A percentile compares a stretch with the other conserved stretches of the same genome.
Evolutionary conservation across 352 stramenopile species (phyloP).

Genomic region (Pythium brachiatum): DNA sequence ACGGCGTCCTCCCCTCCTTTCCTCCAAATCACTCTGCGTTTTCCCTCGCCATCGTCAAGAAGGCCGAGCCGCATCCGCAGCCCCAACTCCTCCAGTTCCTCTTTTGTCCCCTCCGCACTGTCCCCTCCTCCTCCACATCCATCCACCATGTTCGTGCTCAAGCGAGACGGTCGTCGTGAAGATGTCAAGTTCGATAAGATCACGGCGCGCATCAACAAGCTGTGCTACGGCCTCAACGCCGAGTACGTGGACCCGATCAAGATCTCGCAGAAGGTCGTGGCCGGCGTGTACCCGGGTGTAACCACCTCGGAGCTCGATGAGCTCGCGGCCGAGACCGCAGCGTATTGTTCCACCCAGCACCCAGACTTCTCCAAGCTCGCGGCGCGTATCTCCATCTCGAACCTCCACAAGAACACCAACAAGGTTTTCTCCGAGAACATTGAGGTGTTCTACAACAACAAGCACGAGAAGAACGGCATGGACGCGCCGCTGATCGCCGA

Average conservation of each 20-base stretch:
- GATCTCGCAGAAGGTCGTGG: conserved; percentile 99
- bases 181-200: conserved; percentile 99
- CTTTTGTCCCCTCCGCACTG: neutral
- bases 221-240: conserved; percentile 98
- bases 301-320: conserved; percentile 99
- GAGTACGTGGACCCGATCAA: conserved; percentile 96
- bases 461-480: conserved; percentile 95
- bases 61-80: neutral
- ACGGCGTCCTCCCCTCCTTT: neutral
- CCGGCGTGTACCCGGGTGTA: conserved; percentile 98
- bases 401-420: conserved; percentile 99
- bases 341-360: conserved; percentile 97
- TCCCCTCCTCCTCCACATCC: neutral
- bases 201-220: conserved; percentile 95
- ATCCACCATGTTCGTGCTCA: conserved; percentile 92
- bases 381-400: conserved; percentile 97
- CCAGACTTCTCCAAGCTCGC: conserved; percentile 98
- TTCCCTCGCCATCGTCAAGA: conserved; percentile 10
- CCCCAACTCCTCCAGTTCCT: neutral
- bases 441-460: conserved; percentile 93
- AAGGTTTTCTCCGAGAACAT: conserved; percentile 95
- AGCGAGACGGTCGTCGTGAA: conserved; percentile 91
- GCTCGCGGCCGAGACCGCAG: conserved; percentile 96
- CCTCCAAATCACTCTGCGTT: conserved; percentile 12
- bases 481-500: conserved; percentile 92